Evolutionary conservation across 148 eudicot species (phyloP).

Genomic region (Polygonum maritimum): DNA sequence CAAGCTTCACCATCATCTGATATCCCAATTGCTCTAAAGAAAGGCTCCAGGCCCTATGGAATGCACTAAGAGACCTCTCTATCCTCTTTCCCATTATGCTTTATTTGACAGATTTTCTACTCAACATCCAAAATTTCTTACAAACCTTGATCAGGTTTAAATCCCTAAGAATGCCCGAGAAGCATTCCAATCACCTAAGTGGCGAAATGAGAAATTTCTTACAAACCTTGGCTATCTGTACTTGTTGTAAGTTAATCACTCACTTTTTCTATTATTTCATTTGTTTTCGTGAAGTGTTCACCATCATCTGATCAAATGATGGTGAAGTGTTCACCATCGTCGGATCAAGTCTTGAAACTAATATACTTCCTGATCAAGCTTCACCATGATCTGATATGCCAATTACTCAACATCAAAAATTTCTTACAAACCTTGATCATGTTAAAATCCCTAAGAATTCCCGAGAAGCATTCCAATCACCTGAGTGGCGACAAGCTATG

Average conservation of each 20-base stretch:
- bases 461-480: background rate
- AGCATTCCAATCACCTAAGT: background rate
- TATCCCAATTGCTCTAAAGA: too few species aligned
- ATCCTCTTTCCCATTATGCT: too few species aligned
- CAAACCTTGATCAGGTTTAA: background rate
- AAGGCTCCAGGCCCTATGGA: too few species aligned
- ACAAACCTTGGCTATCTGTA: slow-evolving; percentile 85
- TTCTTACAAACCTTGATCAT: background rate
- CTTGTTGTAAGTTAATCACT: slow-evolving; percentile 36
- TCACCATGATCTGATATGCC: too few species aligned
- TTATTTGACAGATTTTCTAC: too few species aligned
- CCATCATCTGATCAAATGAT: too few species aligned
- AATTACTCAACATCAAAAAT: background rate
- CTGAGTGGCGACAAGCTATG: background rate
- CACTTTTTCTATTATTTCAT: background rate
- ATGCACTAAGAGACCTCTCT: too few species aligned
- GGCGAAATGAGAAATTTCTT: too few species aligned
- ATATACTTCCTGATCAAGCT: too few species aligned
- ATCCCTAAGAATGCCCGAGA: background rate
- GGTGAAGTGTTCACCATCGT: too few species aligned
- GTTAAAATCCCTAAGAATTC: background rate
- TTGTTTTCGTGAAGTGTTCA: background rate
- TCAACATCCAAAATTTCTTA: background rate
- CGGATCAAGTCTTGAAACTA: too few species aligned
- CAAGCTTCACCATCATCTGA: too few species aligned